A percentile compares a stretch with the other conserved stretches of the same genome.
Evolutionary conservation across 2,329 filamentous ascomycete species (phyloP).

Genomic region (Paecilomyces niveus): DNA sequence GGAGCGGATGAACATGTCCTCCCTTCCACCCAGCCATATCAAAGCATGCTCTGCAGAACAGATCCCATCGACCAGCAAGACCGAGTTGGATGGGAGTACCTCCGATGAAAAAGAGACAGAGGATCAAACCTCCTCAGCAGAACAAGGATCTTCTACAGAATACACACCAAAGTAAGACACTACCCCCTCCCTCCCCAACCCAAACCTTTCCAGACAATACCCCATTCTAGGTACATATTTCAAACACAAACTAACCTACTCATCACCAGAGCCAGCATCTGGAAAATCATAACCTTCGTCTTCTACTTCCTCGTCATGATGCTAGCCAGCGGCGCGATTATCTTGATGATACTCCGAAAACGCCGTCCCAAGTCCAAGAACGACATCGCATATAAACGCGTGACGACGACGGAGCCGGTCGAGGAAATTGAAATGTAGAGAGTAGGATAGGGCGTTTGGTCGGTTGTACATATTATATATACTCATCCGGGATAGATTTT

Average conservation of each 20-base stretch:
- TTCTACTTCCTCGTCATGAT: background rate
- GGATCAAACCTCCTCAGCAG: background rate
- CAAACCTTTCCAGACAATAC: background rate
- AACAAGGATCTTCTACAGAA: background rate
- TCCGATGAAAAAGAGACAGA: background rate
- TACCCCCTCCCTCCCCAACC: background rate
- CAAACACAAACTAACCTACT: background rate
- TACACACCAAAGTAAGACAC: background rate
- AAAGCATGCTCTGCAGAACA: background rate
- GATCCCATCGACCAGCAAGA: background rate
- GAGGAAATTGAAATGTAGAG: background rate
- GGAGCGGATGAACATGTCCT: background rate
- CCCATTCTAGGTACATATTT: background rate
- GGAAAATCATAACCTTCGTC: background rate
- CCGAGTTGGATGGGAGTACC: background rate
- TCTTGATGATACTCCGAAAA: background rate
- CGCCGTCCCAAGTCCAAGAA: background rate
- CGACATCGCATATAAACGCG: background rate
- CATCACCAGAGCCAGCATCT: background rate
- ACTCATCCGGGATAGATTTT: too few species aligned
- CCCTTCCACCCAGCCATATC: background rate
- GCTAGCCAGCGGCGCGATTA: background rate
- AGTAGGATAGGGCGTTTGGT: background rate
- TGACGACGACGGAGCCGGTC: background rate
- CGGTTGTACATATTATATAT: too few species aligned